phyloP scores from a whole-genome alignment of 768 basidiomycete genomes.

The Kwoniella newhampshirensis region DNA sequence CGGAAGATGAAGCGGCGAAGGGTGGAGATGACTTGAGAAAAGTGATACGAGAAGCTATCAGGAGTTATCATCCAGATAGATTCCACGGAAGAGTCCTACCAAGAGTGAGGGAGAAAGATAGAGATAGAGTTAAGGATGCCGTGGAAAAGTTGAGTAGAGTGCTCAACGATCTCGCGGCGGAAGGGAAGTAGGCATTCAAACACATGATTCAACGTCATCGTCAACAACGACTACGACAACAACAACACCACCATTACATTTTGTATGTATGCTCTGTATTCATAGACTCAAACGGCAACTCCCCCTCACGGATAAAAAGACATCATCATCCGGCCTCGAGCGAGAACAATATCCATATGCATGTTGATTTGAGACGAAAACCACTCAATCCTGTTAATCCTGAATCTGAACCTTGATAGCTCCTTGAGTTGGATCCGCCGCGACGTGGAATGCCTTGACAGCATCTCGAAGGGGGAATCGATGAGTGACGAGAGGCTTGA shows the following conservation, averaged over 20 bases:
- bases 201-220: too few relatives aligned
- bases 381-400: slow-evolving; percentile 17
- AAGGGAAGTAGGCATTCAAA: slow-evolving; percentile 3
- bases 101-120: slow-evolving; percentile 41
- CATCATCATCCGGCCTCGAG: too few relatives aligned
- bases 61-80: slow-evolving; percentile 56
- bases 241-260: too few relatives aligned
- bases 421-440: slow-evolving; percentile 51
- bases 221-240: too few relatives aligned
- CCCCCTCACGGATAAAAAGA: too few relatives aligned
- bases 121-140: slow-evolving; percentile 47
- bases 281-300: too few relatives aligned
- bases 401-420: slow-evolving; percentile 55
- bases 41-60: slow-evolving; percentile 62
- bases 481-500: slow-evolving; percentile 57
- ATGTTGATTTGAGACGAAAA: too few relatives aligned
- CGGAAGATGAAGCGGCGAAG: slow-evolving; percentile 27
- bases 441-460: slow-evolving; percentile 55
- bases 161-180: slow-evolving; percentile 46
- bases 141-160: slow-evolving; percentile 46
- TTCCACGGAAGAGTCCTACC: slow-evolving; percentile 45
- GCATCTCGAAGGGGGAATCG: slow-evolving; percentile 54
- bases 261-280: too few relatives aligned
- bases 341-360: too few relatives aligned
- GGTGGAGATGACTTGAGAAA: slow-evolving; percentile 58